phyloP scores from a whole-genome alignment of 805 yeast species.

The Barnettozyma californica region DNA sequence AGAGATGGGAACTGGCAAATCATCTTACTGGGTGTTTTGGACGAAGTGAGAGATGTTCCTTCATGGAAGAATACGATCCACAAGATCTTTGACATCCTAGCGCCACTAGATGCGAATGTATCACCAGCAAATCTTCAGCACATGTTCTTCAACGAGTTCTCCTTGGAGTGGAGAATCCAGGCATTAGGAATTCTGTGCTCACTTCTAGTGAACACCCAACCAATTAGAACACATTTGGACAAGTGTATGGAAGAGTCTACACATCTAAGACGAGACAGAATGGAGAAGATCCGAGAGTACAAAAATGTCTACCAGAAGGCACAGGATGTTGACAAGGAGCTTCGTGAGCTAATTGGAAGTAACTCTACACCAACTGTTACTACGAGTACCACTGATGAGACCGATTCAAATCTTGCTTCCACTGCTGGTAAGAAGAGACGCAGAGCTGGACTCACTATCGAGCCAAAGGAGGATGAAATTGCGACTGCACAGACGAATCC shows the following conservation, averaged over 20 bases:
- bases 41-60: constrained; percentile 51
- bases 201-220: constrained; percentile 50
- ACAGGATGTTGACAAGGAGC: constrained; percentile 38
- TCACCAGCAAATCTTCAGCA: constrained; percentile 42
- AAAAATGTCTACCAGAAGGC: constrained; percentile 49
- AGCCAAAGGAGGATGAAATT: constrained; percentile 37
- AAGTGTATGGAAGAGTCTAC: constrained; percentile 61
- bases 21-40: constrained; percentile 66
- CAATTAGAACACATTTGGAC: constrained; percentile 62
- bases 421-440: constrained; percentile 20
- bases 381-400: not conserved
- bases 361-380: constrained; percentile 6
- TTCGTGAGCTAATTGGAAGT: constrained; percentile 27
- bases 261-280: constrained; percentile 55
- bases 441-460: constrained; percentile 29
- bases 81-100: constrained; percentile 45
- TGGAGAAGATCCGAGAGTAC: constrained; percentile 60
- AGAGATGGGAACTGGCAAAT: constrained; percentile 85
- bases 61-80: constrained; percentile 45
- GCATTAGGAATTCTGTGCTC: constrained; percentile 60
- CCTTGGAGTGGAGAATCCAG: constrained; percentile 48
- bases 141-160: constrained; percentile 49
- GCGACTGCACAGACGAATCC: constrained; percentile 34
- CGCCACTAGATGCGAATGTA: constrained; percentile 50
- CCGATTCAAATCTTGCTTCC: not conserved